Evolutionary conservation across 345 rosid genomes (phyloP).

Genomic region (Pistacia integerrima): DNA sequence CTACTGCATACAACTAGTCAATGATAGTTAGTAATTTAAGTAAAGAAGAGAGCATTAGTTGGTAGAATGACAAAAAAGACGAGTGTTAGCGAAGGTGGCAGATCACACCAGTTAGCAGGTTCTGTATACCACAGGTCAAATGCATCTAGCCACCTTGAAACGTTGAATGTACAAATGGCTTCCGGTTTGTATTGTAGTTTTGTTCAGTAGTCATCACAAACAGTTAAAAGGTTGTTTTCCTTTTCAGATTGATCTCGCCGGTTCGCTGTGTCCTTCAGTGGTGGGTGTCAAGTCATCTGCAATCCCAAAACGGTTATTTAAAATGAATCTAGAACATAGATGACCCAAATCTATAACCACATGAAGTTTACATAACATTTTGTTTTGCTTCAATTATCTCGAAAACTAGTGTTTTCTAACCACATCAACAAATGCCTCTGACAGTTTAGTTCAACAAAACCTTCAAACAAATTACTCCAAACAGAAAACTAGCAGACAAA

Average conservation of each 20-base stretch:
- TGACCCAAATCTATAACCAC: too few species aligned
- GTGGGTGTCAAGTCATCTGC: constrained; percentile 36
- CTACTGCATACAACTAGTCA: constrained; percentile 16
- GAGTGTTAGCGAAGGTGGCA: constrained; percentile 8
- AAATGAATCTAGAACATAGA: too few species aligned
- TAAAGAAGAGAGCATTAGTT: constrained; percentile 9
- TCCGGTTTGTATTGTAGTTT: constrained; percentile 8
- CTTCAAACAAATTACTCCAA: not conserved
- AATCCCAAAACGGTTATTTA: constrained; percentile 15
- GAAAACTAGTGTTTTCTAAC: not conserved
- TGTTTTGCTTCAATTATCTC: not conserved
- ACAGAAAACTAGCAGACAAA: not conserved
- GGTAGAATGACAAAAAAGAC: constrained; percentile 12
- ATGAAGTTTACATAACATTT: not conserved
- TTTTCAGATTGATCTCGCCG: constrained; percentile 27
- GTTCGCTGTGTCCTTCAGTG: constrained; percentile 27
- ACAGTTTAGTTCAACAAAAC: not conserved
- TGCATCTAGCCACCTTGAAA: constrained; percentile 37
- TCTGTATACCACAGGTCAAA: constrained; percentile 27
- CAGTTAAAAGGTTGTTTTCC: constrained; percentile 15
- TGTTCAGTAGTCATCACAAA: constrained; percentile 18
- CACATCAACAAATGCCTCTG: not conserved
- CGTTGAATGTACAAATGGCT: constrained; percentile 35
- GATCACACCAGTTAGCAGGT: constrained; percentile 35
- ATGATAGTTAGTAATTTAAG: not conserved